These are phyloP conservation scores for Monosporozyma unispora DNA, from an alignment of 805 yeast species.

Conservation along the genomic window DNA sequence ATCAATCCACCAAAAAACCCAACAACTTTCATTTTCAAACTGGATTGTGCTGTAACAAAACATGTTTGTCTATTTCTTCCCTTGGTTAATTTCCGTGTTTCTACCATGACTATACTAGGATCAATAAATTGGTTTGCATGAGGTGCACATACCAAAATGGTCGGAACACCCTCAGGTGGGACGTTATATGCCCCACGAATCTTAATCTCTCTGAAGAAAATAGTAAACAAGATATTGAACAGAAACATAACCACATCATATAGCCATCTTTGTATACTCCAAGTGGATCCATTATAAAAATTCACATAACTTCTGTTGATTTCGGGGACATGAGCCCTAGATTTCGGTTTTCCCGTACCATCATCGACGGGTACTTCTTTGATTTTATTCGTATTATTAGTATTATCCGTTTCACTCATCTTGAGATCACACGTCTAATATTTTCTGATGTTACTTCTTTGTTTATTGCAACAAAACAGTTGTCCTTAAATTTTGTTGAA, in stretches of 20 bases:
- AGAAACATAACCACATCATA: conserved; percentile 25
- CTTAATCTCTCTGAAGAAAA: conserved; percentile 64
- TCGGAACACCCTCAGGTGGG: conserved; percentile 35
- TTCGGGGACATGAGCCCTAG: conserved; percentile 23
- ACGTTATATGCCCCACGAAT: conserved; percentile 47
- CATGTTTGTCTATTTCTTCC: conserved; percentile 54
- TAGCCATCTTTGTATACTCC: conserved; percentile 19
- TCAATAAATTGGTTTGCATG: conserved; percentile 85
- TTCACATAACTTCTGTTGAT: conserved; percentile 13
- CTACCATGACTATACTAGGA: conserved; percentile 69
- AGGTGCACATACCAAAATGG: conserved; percentile 75
- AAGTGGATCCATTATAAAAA: conserved; percentile 21
- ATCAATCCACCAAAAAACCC: conserved; percentile 69
- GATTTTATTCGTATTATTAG: too few species aligned
- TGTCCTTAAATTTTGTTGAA: not conserved
- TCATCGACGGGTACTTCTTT: not conserved
- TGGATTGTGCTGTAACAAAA: conserved; percentile 74
- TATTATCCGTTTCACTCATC: not conserved
- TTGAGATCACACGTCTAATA: not conserved
- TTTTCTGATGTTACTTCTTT: not conserved
- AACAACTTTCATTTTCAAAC: conserved; percentile 53
- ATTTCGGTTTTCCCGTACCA: not conserved
- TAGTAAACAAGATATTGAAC: conserved; percentile 26
- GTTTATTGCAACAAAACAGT: not conserved
- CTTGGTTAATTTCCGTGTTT: conserved; percentile 43